These are phyloP conservation scores for Ceratobasidium sp. DNA, from an alignment of 1,284 basidiomycete species.

Conservation along the genomic window DNA sequence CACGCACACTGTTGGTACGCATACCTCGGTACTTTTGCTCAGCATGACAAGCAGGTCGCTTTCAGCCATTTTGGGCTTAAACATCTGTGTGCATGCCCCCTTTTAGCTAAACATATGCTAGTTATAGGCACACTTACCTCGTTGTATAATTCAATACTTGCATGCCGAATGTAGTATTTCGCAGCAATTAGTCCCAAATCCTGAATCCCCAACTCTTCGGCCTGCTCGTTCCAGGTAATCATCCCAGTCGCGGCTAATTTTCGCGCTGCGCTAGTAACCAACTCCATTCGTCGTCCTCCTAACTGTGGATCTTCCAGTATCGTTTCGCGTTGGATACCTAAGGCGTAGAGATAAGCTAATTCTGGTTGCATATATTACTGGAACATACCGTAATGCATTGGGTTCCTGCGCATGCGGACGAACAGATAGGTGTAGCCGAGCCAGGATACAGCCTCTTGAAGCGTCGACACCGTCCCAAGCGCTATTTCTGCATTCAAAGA, in stretches of 20 bases:
- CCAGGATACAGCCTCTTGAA: slow-evolving; percentile 92
- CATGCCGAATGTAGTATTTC: slow-evolving; percentile 92
- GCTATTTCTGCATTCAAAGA: slow-evolving; percentile 96
- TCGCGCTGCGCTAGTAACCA: slow-evolving; percentile 77
- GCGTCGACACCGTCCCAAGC: slow-evolving; percentile 91
- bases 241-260: slow-evolving; percentile 82
- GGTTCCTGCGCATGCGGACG: slow-evolving; percentile 95
- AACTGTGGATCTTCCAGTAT: slow-evolving; percentile 82
- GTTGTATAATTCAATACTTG: slow-evolving; percentile 92
- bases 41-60: slow-evolving; percentile 92
- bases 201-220: slow-evolving; percentile 76
- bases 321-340: slow-evolving; percentile 83
- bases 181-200: slow-evolving; percentile 95
- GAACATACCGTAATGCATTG: slow-evolving; percentile 83
- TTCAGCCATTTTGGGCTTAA: slow-evolving; percentile 89
- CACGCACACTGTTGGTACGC: slow-evolving; percentile 44
- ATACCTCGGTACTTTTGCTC: slow-evolving; percentile 89
- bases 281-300: slow-evolving; percentile 75
- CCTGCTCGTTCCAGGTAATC: slow-evolving; percentile 78
- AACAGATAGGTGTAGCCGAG: slow-evolving; percentile 97
- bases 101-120: neutral
- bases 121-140: slow-evolving; percentile 51
- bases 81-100: slow-evolving; percentile 54
- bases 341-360: neutral
- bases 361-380: slow-evolving; percentile 2